Evolutionary conservation across 164 flowering plant genomes (phyloP), one percentile per base, ranked within the genome.

Genomic region (Paratinospora sagittata): DNA sequence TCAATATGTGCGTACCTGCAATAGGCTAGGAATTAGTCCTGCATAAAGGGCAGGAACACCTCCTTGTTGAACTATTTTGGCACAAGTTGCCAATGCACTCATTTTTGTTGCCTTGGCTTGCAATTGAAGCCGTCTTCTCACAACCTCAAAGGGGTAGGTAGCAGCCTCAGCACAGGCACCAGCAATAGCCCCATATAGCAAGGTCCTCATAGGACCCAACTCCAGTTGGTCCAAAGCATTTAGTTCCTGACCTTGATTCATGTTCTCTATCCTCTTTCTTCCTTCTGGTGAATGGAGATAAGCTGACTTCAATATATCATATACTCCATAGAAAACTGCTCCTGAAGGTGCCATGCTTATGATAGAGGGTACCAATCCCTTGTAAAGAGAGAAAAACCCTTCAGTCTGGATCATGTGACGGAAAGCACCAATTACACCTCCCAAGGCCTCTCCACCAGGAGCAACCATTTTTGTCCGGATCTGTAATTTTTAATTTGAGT

Each of bases 141-240:
- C 86, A 45, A 90, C 97, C 82, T 92, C 98, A 86, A 90, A 92
- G 8, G 97, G 98, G 74, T 95, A 92, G 3, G 98, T 95, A 3
- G 96, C 92, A 73, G 85, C 96, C 81, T 95, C 98, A 16, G 98
- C 89, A 84, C 97, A 92, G 62, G 96, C 95, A 78, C 98, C 98
- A 67, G 98, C 79, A 78, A 95, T 79, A n/a, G 98, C 98, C 71
- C 98, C 98, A 78, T 90, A 84, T 1, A 92, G 67, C 41, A 95
- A 77, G 17, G 97, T 95, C 74, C 97, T 85, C 12, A 89, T 19
- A 8, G 98, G 89, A 63, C 97, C 97, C 87, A 92, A 81, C 78
- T 95, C 97, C 72, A 95, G 79, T 76, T 90, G 92, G 66, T 88
- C 92, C 21, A 92, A 82, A 70, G 92, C 97, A 85, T 79, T 92